Base-by-base conservation (phyloP, 352 stramenopile species). In the Pythium dissimile region DNA sequence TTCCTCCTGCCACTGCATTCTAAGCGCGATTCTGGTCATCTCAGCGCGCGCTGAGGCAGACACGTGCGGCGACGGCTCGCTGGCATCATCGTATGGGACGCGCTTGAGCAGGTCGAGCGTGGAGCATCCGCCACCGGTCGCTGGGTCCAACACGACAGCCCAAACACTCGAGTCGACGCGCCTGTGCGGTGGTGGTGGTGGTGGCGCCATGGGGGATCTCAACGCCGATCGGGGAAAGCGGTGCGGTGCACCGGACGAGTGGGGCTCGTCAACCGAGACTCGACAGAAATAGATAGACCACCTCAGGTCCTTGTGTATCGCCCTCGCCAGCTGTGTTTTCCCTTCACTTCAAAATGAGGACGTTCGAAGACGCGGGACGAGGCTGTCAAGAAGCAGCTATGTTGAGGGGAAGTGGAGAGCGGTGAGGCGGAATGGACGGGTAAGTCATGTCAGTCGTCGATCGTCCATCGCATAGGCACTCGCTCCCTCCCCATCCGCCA, bases 61-160 rank as follows among this genome's bases (percentile, higher is more conserved):
- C 6, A 72, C 52, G 24, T 48, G 27, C 2, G 48, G 56, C 18
- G 30, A 52, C 21, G 56, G 56, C 5, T 31, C 47, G 1, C 32
- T 49, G 12, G 48, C 44, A 18, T 54, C 53, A 1, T 66, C 35
- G 2, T 51, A 47, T n/a, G 59, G 57, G 34, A 70, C 52, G 1
- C 68, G 62, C 63, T 78, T 72, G 59, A 90, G 57, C 27, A 90
- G 62, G 24, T 90, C 80, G 45, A 90, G 69, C 23, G 80, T 87
- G 24, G 80, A 90, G 80, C 55, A 32, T 59, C 68, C n/a, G 58
- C 66, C 61, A 37, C 50, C 34, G 59, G 59, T 32, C 43, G 48
- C 26, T 54, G 49, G 49, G 71, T 76, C 26, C 18, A 65, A 30
- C 31, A 53, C 58, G 15, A 57, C 58, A 6, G 35, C 59, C 18